Evolutionary conservation across 2,329 filamentous ascomycete species (phyloP).

Genomic region (Colletotrichum sojae): DNA sequence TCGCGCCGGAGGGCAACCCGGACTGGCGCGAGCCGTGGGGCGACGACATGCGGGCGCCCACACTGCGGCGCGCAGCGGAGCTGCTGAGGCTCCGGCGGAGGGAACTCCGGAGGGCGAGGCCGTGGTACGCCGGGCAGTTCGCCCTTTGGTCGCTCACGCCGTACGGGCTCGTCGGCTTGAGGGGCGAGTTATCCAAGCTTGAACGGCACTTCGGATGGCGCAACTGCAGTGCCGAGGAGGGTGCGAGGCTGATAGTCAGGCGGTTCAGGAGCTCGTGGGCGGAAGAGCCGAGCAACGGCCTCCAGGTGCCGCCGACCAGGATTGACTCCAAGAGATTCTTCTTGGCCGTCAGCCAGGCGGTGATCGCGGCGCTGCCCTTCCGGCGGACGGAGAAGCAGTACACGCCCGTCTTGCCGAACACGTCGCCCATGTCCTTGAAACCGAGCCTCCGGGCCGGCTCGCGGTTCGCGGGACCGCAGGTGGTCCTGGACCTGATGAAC

Average conservation of each 20-base stretch:
- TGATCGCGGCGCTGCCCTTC: no score
- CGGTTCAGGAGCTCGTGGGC: no score
- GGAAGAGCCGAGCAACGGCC: no score
- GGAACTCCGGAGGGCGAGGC: slow-evolving; percentile 4
- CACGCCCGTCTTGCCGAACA: no score
- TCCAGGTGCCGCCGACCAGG: no score
- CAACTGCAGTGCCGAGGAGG: neutral
- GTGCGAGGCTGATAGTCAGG: neutral
- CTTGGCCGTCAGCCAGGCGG: no score
- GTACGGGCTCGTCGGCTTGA: slow-evolving; percentile 1
- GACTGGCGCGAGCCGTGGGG: neutral
- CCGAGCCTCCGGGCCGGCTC: no score
- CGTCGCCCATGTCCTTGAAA: no score
- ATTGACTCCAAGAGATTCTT: no score
- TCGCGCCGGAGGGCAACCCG: neutral
- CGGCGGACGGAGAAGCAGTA: no score
- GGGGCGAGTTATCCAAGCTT: neutral
- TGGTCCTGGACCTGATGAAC: no score
- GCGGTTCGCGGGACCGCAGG: no score
- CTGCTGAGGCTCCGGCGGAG: neutral
- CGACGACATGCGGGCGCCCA: neutral
- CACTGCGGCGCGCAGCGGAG: neutral
- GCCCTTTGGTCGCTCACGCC: slow-evolving; percentile 6
- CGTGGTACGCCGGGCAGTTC: slow-evolving; percentile 15
- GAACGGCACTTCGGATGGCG: neutral